Conservation (phyloP, 140 eudicot genomes). For the Senecio squalidus region DNA sequence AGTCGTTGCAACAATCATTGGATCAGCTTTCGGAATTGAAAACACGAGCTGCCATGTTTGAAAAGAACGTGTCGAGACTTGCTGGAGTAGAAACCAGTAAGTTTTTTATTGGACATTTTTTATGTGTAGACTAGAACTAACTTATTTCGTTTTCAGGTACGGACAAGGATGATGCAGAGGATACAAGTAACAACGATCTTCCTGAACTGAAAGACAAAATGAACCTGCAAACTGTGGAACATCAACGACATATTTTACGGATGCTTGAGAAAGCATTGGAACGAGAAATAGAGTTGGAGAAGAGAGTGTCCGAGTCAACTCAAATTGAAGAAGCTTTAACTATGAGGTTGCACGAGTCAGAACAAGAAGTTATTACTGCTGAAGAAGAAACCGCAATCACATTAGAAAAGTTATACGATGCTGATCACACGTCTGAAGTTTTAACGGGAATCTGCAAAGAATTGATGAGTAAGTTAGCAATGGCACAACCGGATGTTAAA, state of each 20-base stretch:
- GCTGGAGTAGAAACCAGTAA: constrained; percentile 49
- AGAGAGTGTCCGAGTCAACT: constrained; percentile 46
- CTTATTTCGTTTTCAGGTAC: constrained; percentile 38
- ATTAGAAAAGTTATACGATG: constrained; percentile 59
- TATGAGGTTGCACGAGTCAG: constrained; percentile 42
- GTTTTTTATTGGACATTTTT: constrained; percentile 10
- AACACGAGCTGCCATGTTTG: constrained; percentile 50
- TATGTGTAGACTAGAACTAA: not conserved
- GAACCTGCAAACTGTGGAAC: constrained; percentile 69
- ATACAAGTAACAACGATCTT: constrained; percentile 17
- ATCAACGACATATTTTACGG: constrained; percentile 62
- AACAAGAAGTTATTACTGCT: constrained; percentile 46
- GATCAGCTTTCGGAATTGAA: constrained; percentile 59
- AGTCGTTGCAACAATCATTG: constrained; percentile 55
- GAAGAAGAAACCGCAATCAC: constrained; percentile 58
- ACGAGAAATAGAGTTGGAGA: constrained; percentile 77
- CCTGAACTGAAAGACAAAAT: constrained; percentile 44
- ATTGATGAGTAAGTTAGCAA: constrained; percentile 36
- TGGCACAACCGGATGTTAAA: constrained; percentile 34
- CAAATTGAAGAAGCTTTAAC: constrained; percentile 62
- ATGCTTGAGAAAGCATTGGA: constrained; percentile 91
- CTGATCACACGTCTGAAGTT: constrained; percentile 64
- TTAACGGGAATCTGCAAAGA: constrained; percentile 57
- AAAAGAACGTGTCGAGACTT: constrained; percentile 32
- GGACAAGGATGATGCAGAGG: constrained; percentile 25